Evolutionary conservation across 352 stramenopile species (phyloP), one percentile per base, ranked within the genome.

Genomic region (Phytophthora chlamydospora): DNA sequence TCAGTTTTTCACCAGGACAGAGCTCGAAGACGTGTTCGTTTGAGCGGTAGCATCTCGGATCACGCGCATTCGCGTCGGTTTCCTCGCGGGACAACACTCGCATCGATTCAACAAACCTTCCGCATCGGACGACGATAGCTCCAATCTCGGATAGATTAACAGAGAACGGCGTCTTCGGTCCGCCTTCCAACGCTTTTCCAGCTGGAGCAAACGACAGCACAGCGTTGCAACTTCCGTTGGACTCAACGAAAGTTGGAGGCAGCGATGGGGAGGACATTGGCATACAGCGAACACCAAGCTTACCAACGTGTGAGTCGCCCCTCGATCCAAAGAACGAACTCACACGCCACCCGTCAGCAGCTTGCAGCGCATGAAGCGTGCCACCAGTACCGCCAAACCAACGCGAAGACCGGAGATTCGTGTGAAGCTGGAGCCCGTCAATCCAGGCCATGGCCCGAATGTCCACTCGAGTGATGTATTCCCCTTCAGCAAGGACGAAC

Each of bases 341-440:
- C 34, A 89, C 80, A 34, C 71, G 49, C 51, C 59, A 77, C 11
- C 80, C 76, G 10, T 78, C 58, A 13, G 71, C 56, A 7, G 66
- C 51, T 44, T 82, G 62, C 7, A 91, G 53, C 31, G 70, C 53
- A 38, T 89, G 66, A 4, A 86, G 42, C 29, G 61, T 35, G 5
- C 82, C 82, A 13, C 82, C 82, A 42, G 74, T 80, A 3, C 82
- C 80, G 13, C 82, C 82, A 38, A 71, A 88, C 82, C 82, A 89
- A n/a, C 71, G 73, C 31, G 82, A 80, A 1, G 68, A 76, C 2
- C 76, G 73, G 29, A 74, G 14, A 42, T 89, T 91, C 3, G 82
- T 91, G 61, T 88, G 72, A 11, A 91, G 65, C 42, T 85, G 76
- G 12, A 91, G 53, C 6, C 80, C 82, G 49, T 91, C 80, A 32